phyloP scores from a whole-genome alignment of 2,329 filamentous ascomycete species.

The Thelonectria rubi region DNA sequence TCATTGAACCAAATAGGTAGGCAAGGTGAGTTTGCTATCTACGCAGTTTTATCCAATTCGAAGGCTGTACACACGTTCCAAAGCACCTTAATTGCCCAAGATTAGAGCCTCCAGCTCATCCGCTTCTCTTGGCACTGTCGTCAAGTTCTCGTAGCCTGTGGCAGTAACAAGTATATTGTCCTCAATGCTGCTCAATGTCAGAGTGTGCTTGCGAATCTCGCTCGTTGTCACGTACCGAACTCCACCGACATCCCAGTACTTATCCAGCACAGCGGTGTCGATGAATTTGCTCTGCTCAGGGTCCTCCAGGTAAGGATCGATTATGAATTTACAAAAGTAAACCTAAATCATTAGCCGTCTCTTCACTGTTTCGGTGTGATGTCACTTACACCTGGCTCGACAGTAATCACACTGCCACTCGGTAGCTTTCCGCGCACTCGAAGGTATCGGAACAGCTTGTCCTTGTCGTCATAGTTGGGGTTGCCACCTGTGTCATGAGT shows the following conservation, averaged over 20 bases:
- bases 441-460: conserved; percentile 87
- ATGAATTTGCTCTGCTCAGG: conserved; percentile 80
- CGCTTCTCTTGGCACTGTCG: conserved; percentile 74
- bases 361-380: not conserved
- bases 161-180: conserved; percentile 79
- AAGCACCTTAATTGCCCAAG: conserved; percentile 27
- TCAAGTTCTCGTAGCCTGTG: conserved; percentile 76
- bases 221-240: conserved; percentile 63
- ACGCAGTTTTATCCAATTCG: not conserved
- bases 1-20: too few relatives aligned
- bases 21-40: too few relatives aligned
- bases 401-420: conserved; percentile 85
- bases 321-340: conserved; percentile 92
- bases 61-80: not conserved
- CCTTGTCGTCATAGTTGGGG: conserved; percentile 79
- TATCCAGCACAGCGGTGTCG: conserved; percentile 74
- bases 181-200: conserved; percentile 59
- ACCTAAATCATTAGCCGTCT: conserved; percentile 57
- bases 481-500: conserved; percentile 88
- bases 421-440: conserved; percentile 80
- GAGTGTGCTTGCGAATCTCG: conserved; percentile 10
- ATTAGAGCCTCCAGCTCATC: conserved; percentile 64
- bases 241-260: conserved; percentile 85
- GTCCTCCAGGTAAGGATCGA: conserved; percentile 80
- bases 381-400: conserved; percentile 83